phyloP scores from a whole-genome alignment of 768 basidiomycete genomes.

The Pleurotus platypus region DNA sequence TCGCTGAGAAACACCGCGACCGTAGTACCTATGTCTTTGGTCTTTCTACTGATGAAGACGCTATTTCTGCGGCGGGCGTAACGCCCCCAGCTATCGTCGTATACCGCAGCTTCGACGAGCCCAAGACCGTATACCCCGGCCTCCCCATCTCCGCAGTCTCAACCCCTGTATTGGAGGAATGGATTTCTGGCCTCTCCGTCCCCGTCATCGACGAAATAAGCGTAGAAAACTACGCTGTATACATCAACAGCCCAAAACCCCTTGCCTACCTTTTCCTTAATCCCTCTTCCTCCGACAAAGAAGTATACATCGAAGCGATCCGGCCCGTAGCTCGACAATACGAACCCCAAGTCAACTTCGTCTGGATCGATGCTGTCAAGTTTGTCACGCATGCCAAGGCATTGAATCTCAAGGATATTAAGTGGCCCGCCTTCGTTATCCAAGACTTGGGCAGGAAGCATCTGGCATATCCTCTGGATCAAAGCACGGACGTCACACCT shows the following conservation, averaged over 20 bases:
- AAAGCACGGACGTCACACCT: slow-evolving; percentile 56
- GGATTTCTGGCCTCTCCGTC: slow-evolving; percentile 80
- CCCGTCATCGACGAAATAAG: slow-evolving; percentile 91
- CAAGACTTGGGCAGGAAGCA: slow-evolving; percentile 74
- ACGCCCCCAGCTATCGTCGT: slow-evolving; percentile 83
- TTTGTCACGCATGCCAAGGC: slow-evolving; percentile 96
- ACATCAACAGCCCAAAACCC: slow-evolving; percentile 79
- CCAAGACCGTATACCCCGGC: slow-evolving; percentile 56
- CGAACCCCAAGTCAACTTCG: slow-evolving; percentile 92
- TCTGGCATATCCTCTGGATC: slow-evolving; percentile 86
- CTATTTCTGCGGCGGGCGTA: slow-evolving; percentile 67
- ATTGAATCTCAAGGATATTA: slow-evolving; percentile 78
- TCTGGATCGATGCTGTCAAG: slow-evolving; percentile 95
- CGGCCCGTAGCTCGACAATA: slow-evolving; percentile 75
- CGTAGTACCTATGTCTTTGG: slow-evolving; percentile 80
- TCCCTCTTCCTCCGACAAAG: slow-evolving; percentile 61
- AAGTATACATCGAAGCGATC: slow-evolving; percentile 62
- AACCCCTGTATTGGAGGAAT: slow-evolving; percentile 62
- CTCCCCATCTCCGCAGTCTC: slow-evolving; percentile 55
- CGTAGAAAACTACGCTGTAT: slow-evolving; percentile 87
- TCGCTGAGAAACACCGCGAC: slow-evolving; percentile 88
- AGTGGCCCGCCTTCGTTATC: slow-evolving; percentile 93
- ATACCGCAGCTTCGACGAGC: slow-evolving; percentile 92
- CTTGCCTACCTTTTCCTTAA: slow-evolving; percentile 95
- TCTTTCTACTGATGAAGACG: slow-evolving; percentile 66